A percentile compares a stretch with the other conserved stretches of the same genome.
These are phyloP conservation scores for Pontederia crassipes DNA, from an alignment of 176 grass and related monocot species.

Conservation along the genomic window DNA sequence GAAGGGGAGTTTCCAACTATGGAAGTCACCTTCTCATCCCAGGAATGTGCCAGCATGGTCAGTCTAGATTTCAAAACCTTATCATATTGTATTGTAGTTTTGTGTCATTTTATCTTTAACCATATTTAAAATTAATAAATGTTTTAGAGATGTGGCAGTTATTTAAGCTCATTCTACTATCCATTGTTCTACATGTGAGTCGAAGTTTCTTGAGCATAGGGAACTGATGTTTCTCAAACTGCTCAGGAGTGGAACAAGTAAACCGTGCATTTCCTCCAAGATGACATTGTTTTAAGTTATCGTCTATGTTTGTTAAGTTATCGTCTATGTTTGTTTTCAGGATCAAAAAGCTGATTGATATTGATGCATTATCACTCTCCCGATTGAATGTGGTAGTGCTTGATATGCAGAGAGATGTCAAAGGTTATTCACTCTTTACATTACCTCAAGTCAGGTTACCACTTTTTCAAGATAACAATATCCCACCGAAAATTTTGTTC, in stretches of 20 bases:
- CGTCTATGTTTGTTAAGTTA: conserved; percentile 7
- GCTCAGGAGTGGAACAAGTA: not conserved
- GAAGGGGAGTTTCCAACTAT: no score
- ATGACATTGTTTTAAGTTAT: not conserved
- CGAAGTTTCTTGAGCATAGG: no score
- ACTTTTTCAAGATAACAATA: not conserved
- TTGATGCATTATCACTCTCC: conserved; percentile 73
- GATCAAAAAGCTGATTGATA: conserved; percentile 89
- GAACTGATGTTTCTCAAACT: no score
- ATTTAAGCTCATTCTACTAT: no score
- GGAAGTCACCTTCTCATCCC: no score
- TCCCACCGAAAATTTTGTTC: not conserved
- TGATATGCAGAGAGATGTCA: conserved; percentile 84
- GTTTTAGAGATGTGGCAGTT: no score
- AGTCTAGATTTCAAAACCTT: no score
- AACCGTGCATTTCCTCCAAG: not conserved
- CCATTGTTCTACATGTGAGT: no score
- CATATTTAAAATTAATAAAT: no score
- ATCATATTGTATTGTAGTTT: no score
- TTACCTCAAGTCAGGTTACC: conserved; percentile 88
- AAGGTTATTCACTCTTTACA: conserved; percentile 79
- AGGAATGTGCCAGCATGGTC: no score
- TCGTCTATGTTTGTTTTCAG: conserved; percentile 28
- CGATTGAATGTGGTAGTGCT: conserved; percentile 60
- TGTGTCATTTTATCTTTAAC: no score